Evolutionary conservation across 2,329 filamentous ascomycete species (phyloP).

Genomic region (Fusarium equiseti): DNA sequence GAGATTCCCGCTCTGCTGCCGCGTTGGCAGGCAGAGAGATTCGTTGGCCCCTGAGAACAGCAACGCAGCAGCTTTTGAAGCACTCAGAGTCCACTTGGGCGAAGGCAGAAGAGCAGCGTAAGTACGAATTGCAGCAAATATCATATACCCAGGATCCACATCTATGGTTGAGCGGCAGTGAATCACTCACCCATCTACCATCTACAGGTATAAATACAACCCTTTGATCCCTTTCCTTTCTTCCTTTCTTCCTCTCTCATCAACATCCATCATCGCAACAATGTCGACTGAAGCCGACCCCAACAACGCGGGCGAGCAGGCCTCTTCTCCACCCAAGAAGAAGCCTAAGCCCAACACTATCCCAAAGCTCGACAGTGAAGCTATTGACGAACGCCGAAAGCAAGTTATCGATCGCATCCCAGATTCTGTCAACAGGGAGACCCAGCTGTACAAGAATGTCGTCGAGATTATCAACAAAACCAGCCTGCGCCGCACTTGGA

Average conservation of each 20-base stretch:
- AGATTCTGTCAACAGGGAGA: background rate
- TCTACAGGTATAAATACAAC: background rate
- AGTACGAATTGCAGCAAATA: background rate
- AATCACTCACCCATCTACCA: background rate
- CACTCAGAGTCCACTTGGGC: background rate
- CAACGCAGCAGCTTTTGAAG: conserved; percentile 8
- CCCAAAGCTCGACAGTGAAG: background rate
- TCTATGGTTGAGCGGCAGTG: background rate
- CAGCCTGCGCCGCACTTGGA: background rate
- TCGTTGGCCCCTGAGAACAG: conserved; percentile 3
- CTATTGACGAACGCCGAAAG: background rate
- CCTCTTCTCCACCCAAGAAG: background rate
- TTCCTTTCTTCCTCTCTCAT: background rate
- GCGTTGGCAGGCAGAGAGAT: background rate
- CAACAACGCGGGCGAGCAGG: background rate
- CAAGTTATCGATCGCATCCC: conserved; percentile 7
- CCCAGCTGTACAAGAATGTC: background rate
- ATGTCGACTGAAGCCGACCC: background rate
- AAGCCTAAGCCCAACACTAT: background rate
- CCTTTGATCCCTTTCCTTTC: background rate
- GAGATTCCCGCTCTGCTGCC: conserved; percentile 3
- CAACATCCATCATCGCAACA: background rate
- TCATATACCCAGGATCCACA: background rate
- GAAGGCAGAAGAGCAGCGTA: background rate
- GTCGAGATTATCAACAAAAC: background rate